Conservation (phyloP, 2,329 filamentous ascomycete genomes). For the Colletotrichum gigasporum region DNA sequence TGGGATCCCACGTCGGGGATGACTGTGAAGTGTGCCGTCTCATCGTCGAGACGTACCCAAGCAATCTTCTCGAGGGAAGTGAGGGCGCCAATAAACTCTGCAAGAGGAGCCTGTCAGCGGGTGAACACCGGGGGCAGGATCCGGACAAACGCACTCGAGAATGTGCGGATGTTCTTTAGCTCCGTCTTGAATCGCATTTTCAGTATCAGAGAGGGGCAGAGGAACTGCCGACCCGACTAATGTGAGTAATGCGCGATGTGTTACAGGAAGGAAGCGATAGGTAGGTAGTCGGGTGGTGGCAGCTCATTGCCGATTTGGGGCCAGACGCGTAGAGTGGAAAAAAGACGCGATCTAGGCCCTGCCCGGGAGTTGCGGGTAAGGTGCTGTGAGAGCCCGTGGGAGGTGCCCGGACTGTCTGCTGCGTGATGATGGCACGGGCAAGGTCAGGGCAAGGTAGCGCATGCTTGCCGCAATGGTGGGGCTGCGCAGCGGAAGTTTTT, state of each 20-base stretch:
- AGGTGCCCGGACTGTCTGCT: neutral
- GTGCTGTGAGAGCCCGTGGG: neutral
- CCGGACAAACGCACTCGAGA: conserved; percentile 61
- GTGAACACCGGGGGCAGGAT: neutral
- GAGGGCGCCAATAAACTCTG: conserved; percentile 72
- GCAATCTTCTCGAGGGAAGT: conserved; percentile 81
- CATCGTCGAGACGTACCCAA: conserved; percentile 89
- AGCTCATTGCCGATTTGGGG: conserved; percentile 1
- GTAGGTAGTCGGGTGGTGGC: neutral
- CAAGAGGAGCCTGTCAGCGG: conserved; percentile 1
- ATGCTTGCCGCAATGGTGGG: conserved; percentile 20
- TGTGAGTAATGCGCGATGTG: neutral
- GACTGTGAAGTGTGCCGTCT: conserved; percentile 91
- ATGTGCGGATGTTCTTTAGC: conserved; percentile 72
- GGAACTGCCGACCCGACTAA: neutral
- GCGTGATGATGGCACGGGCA: neutral
- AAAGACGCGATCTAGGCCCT: neutral
- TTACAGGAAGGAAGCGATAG: neutral
- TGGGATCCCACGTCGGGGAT: conserved; percentile 95
- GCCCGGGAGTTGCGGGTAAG: neutral
- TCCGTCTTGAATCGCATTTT: conserved; percentile 74
- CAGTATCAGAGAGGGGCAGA: neutral
- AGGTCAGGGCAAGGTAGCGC: neutral
- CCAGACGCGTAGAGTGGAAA: conserved; percentile 6
- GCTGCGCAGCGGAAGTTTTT: conserved; percentile 12